Percentiles rank a stretch among this genome's conserved stretches.
Conservation (phyloP, 768 basidiomycete species). For the Dacryopinax primogenitus region DNA sequence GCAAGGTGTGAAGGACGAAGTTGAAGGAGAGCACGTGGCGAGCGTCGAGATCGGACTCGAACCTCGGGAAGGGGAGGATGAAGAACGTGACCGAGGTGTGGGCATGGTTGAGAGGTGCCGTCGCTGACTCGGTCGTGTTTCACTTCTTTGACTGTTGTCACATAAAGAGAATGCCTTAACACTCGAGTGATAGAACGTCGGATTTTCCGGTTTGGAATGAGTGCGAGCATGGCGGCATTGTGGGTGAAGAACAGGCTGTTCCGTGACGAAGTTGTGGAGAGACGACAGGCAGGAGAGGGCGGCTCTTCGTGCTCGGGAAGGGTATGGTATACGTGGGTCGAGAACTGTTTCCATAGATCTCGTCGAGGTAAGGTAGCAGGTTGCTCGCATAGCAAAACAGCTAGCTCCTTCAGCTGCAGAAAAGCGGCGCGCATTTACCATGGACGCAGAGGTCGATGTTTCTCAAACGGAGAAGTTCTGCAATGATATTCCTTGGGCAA, state of each 20-base stretch:
- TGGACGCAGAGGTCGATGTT: neutral
- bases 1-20: no score
- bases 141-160: no score
- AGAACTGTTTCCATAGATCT: neutral
- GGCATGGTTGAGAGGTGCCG: no score
- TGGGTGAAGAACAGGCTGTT: neutral
- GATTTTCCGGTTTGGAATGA: no score
- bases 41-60: no score
- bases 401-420: conserved; percentile 1
- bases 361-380: neutral
- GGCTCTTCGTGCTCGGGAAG: neutral
- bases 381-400: neutral
- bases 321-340: neutral
- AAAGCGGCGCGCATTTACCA: conserved; percentile 5
- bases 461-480: neutral
- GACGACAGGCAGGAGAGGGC: neutral
- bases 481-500: no score
- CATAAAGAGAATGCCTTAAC: no score
- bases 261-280: neutral
- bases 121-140: no score
- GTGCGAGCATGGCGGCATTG: neutral
- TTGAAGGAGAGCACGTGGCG: no score
- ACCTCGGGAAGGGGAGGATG: no score
- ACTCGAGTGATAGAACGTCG: no score
- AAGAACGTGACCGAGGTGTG: no score